Evolutionary conservation across 352 stramenopile species (phyloP).

Genomic region (Phytopythium kandeliae): DNA sequence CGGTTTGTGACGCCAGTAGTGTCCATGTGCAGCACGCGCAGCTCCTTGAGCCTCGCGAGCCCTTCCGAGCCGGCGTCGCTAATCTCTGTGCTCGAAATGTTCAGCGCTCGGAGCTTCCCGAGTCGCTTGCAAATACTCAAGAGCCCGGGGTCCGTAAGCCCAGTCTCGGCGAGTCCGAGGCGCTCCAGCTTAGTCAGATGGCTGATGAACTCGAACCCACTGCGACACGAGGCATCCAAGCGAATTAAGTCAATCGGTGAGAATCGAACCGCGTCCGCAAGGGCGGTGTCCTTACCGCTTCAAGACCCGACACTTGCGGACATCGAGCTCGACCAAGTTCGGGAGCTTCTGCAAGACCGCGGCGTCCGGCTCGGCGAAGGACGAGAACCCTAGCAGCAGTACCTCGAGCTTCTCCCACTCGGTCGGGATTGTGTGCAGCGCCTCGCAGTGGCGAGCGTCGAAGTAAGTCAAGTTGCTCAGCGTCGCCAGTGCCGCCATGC

Average conservation of each 20-base stretch:
- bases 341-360: slow-evolving; percentile 44
- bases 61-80: slow-evolving; percentile 48
- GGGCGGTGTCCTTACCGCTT: too few relatives aligned
- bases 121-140: slow-evolving; percentile 52
- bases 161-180: slow-evolving; percentile 53
- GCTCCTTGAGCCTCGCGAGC: slow-evolving; percentile 37
- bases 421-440: slow-evolving; percentile 36
- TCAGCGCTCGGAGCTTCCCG: slow-evolving; percentile 36
- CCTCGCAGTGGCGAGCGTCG: slow-evolving; percentile 60
- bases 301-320: slow-evolving; percentile 60
- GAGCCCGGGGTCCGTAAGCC: slow-evolving; percentile 49
- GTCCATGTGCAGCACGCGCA: slow-evolving; percentile 64
- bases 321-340: slow-evolving; percentile 53
- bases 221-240: too few relatives aligned
- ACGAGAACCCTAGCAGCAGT: slow-evolving; percentile 49
- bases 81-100: slow-evolving; percentile 70
- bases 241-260: too few relatives aligned
- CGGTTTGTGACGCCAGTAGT: slow-evolving; percentile 60
- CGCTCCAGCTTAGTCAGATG: slow-evolving; percentile 42
- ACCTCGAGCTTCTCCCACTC: slow-evolving; percentile 54
- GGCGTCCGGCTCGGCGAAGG: slow-evolving; percentile 61
- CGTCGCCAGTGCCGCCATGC: slow-evolving; percentile 19
- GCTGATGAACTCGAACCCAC: slow-evolving; percentile 71
- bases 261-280: too few relatives aligned
- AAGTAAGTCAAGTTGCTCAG: slow-evolving; percentile 50